Base-by-base conservation (phyloP, 441 rosid species). In the Isatis lusitanica region DNA sequence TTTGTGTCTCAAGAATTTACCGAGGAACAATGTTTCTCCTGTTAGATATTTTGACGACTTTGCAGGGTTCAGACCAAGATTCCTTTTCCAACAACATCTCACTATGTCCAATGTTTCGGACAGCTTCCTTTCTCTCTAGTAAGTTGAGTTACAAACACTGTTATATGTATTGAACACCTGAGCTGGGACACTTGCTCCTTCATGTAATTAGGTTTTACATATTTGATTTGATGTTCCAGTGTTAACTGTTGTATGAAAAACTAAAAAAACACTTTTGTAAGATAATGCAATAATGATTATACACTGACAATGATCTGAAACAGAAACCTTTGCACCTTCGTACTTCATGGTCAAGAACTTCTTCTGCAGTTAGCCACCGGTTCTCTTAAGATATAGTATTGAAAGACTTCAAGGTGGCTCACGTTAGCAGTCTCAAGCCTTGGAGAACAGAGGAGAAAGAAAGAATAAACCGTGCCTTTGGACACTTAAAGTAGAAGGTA, bases 81-180 rank as follows among this genome's bases (percentile, higher is more conserved):
- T 63, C 8, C 21, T 7, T 40, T 44, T 18, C 18, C 73, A 50
- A 42, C 73, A 50, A 52, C 55, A 18, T 40, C 6, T 35, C 42
- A 24, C 60, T 43, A 55, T 70, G 26, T 39, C 51, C 40, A 31
- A 48, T 21, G 57, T 74, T 61, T 68, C 38, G 21, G 55, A 9
- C 31, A 60, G 68, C 62, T 51, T 62, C 33, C 17, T 75, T 5
- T 62, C 51, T 61, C 64, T 74, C 44, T 31, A 68, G 78, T 62
- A 17, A 61, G 74, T 52, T 60, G 47, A 68, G 42, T 68, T 51
- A 68, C 28, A 76, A 56, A 17, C 44, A 38, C 26, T 26, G 36
- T n/a, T 68, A 7, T 11, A 21, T 46, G 10, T 40, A 13, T 66
- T 66, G 53, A 53, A 75, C 79, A 70, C 46, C 51, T 53, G 43